phyloP scores from a whole-genome alignment of 179 eudicot species.

The Amaranthus tricolor region DNA sequence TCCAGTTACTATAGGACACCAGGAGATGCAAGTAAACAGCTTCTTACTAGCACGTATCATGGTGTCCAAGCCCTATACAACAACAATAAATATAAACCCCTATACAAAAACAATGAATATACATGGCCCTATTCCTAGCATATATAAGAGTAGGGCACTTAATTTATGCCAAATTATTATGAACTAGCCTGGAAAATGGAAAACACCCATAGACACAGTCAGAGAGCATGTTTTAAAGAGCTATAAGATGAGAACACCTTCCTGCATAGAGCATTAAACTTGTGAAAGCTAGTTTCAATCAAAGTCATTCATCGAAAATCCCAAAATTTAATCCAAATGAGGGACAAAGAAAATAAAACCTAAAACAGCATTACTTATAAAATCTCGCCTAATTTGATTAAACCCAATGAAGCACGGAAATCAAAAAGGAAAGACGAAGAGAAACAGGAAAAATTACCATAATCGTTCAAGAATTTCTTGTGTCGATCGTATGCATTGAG shows the following conservation, averaged over 20 bases:
- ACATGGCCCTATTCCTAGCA: background rate
- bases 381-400: background rate
- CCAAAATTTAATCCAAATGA: background rate
- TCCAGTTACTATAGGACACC: slow-evolving; percentile 53
- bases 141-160: background rate
- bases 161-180: background rate
- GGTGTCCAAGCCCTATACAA: slow-evolving; percentile 26
- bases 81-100: background rate
- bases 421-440: background rate
- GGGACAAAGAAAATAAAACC: background rate
- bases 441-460: slow-evolving; percentile 36
- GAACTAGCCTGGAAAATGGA: no score
- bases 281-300: background rate
- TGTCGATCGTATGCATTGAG: slow-evolving; percentile 92
- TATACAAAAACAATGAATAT: background rate
- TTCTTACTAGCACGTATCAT: slow-evolving; percentile 37
- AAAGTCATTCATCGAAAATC: background rate
- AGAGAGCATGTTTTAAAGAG: no score
- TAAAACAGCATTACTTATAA: background rate
- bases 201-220: no score
- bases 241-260: no score
- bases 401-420: background rate
- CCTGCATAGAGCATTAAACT: no score
- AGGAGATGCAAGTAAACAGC: slow-evolving; percentile 46
- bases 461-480: slow-evolving; percentile 77